Evolutionary conservation across 192 early-diverging fungal genomes (phyloP).

Genomic region (Chytriomyces hyalinus): DNA sequence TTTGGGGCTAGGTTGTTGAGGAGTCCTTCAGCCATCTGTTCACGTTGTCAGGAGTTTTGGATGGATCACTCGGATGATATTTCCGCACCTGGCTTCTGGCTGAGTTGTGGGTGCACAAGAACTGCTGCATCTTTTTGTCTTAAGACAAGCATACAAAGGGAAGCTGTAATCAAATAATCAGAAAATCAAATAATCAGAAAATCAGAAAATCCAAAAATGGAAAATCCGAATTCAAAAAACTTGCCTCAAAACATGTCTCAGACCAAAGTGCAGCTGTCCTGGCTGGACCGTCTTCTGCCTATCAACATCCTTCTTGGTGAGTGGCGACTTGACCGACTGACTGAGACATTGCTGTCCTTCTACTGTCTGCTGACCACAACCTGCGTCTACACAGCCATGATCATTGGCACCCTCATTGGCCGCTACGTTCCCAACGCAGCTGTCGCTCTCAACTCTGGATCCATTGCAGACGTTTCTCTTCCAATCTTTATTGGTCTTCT

Average conservation of each 20-base stretch:
- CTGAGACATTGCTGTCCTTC: background rate
- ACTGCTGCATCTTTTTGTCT: background rate
- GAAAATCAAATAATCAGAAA: constrained; percentile 3
- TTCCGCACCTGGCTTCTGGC: constrained; percentile 31
- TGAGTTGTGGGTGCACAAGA: constrained; percentile 48
- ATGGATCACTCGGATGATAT: no score
- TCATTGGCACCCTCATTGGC: constrained; percentile 63
- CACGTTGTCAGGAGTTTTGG: background rate
- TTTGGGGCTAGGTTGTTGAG: constrained; percentile 12
- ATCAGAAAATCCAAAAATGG: constrained; percentile 2
- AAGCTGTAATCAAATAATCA: no score
- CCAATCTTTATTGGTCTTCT: constrained; percentile 70
- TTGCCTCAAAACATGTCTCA: background rate
- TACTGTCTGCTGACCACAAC: background rate
- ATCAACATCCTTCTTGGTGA: constrained; percentile 31
- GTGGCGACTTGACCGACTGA: background rate
- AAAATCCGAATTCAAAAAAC: background rate
- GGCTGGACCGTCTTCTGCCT: constrained; percentile 34
- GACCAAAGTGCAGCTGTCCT: constrained; percentile 25
- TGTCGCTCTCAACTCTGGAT: constrained; percentile 54
- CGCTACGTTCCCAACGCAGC: constrained; percentile 63
- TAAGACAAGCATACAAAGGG: no score
- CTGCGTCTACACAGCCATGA: constrained; percentile 45
- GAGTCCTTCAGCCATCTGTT: constrained; percentile 38
- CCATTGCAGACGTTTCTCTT: constrained; percentile 70